Evolutionary conservation across 805 yeast genomes (phyloP), one percentile per base, ranked within the genome.

Genomic region (Wickerhamiella occidentalis): DNA sequence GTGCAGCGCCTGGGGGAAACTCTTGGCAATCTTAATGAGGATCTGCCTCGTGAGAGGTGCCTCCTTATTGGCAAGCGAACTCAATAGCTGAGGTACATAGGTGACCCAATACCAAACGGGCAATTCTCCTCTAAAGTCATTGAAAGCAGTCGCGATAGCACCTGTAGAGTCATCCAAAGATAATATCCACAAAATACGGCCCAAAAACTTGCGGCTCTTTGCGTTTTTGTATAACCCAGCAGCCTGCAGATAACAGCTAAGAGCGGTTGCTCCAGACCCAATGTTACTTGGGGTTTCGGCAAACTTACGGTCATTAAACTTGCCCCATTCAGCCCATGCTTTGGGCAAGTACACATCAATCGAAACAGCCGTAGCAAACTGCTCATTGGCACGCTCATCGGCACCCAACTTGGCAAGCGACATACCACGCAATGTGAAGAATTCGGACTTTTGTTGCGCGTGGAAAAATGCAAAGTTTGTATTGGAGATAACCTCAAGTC

Each of bases 241-340:
- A 17, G 99, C 99, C 65, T 94, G 97, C 55, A 92, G 71, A 66
- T 88, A 94, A 64, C 99, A 92, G 58, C 94, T 82, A 44, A 92
- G 80, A 2, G 99, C 97, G 64, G 88, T 87, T 54, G 86, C 82
- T 17, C 97, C 98, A 65, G 78, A 80, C 19, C 78, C 76, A 67
- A 83, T 79, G 58, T 85, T 94, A 45, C 71, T 77, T 1, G 88
- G 90, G 52, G 80, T 81, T 56, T 86, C 94, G 56, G 85, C 83
- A 64, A 86, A 80, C 38, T 95, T 72, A 25, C 80, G 77, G 58
- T 92, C 98, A 62, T 88, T 88, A 68, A 86, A 92, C 62, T 80
- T 79, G 53, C 98, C 99, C 99, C 99, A 92, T 63, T 94, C 96
- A 3, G 96, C 97, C 99, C 99, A 92, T 0, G 98, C 97, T 64